Conservation (phyloP, 2,329 filamentous ascomycete genomes). For the Aureobasidium zeae region DNA sequence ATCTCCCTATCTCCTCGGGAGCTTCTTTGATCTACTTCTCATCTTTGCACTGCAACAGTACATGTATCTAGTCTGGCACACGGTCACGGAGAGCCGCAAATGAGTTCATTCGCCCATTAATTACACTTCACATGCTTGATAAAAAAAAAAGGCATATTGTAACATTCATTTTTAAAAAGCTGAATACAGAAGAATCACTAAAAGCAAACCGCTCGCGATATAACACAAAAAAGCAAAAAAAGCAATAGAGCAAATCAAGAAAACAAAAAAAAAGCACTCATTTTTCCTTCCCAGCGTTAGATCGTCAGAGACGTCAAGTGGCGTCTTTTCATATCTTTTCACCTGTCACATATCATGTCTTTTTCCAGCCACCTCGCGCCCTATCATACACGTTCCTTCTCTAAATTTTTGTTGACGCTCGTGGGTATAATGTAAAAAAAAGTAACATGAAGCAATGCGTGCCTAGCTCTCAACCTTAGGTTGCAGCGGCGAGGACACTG, state of each 20-base stretch:
- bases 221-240: background rate
- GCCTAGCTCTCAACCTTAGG: slow-evolving; percentile 18
- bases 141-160: background rate
- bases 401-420: background rate
- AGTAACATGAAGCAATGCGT: slow-evolving; percentile 11
- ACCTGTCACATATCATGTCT: background rate
- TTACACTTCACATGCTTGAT: too few species aligned
- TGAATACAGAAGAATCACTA: background rate
- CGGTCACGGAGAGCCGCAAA: too few species aligned
- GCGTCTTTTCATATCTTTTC: background rate
- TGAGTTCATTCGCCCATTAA: too few species aligned
- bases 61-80: too few species aligned
- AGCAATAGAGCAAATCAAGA: background rate
- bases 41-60: too few species aligned
- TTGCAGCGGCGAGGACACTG: slow-evolving; percentile 32
- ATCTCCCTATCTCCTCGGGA: too few species aligned
- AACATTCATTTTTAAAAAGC: slow-evolving; percentile 1
- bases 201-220: slow-evolving; percentile 1
- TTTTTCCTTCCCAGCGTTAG: slow-evolving; percentile 10
- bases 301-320: background rate
- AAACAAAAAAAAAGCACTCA: background rate
- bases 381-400: slow-evolving; percentile 8
- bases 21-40: too few species aligned
- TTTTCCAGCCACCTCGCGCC: background rate
- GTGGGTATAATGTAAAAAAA: slow-evolving; percentile 13